Conservation (phyloP, 1,284 basidiomycete genomes). For the Xanthoconium separans region DNA sequence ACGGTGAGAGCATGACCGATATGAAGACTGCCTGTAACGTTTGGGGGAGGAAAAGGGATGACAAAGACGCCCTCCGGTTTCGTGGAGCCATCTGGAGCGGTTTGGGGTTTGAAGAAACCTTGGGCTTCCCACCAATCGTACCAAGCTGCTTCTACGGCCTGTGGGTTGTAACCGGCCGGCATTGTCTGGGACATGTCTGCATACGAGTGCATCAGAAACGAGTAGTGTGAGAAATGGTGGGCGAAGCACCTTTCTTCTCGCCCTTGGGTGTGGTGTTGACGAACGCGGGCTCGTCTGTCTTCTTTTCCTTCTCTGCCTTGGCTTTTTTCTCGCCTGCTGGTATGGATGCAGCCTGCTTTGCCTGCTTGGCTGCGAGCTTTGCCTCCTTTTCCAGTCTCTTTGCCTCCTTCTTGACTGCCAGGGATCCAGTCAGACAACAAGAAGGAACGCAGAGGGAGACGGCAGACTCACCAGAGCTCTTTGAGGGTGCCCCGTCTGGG, state of each 20-base stretch:
- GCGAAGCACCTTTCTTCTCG: conserved; percentile 79
- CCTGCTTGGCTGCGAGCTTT: conserved; percentile 75
- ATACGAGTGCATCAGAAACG: background rate
- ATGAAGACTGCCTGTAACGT: conserved; percentile 95
- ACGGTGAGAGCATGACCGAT: conserved; percentile 96
- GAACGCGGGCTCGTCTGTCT: conserved; percentile 68
- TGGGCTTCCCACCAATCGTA: conserved; percentile 97
- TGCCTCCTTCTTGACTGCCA: conserved; percentile 77
- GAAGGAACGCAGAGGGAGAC: background rate
- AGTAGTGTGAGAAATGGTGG: background rate
- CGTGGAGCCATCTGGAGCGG: conserved; percentile 55
- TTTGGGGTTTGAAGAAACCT: conserved; percentile 87
- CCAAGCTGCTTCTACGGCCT: conserved; percentile 94
- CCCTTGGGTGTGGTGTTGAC: conserved; percentile 87
- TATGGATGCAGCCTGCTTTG: conserved; percentile 48
- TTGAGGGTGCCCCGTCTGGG: conserved; percentile 29
- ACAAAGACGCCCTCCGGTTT: conserved; percentile 77
- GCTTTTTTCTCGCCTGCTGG: conserved; percentile 60
- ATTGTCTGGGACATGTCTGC: conserved; percentile 87
- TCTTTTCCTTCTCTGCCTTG: conserved; percentile 77
- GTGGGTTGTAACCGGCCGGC: conserved; percentile 91
- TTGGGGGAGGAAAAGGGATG: conserved; percentile 94
- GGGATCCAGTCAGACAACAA: conserved; percentile 2
- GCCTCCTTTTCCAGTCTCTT: conserved; percentile 72
- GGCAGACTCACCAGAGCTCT: conserved; percentile 33